Conservation (phyloP, 768 basidiomycete genomes). For the Imleria badia region DNA sequence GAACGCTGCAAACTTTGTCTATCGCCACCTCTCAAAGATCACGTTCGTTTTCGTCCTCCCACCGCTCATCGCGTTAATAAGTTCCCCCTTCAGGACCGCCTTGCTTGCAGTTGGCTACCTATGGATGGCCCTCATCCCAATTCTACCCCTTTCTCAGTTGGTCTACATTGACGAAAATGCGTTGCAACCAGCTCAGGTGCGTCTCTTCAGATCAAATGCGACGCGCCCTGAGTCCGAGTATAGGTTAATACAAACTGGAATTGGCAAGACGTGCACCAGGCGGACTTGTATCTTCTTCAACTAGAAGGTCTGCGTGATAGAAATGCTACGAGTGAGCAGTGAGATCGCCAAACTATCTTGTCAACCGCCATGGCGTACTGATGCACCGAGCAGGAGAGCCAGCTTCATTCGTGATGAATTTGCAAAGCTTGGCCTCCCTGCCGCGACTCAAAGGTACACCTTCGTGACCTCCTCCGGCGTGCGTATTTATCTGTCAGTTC, state of each 20-base stretch:
- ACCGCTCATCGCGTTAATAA: not conserved
- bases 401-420: conserved; percentile 63
- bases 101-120: conserved; percentile 67
- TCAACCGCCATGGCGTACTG: not conserved
- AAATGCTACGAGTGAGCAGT: conserved; percentile 74
- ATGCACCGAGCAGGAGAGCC: conserved; percentile 54
- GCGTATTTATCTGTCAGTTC: not conserved
- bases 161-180: conserved; percentile 97
- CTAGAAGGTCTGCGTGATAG: conserved; percentile 60
- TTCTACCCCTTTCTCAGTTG: conserved; percentile 55
- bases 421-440: conserved; percentile 66
- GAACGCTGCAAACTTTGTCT: conserved; percentile 34
- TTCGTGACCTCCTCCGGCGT: conserved; percentile 57
- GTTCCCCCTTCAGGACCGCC: conserved; percentile 40
- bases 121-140: conserved; percentile 85
- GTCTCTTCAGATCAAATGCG: conserved; percentile 1
- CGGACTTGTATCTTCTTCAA: conserved; percentile 76
- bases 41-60: conserved; percentile 21
- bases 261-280: conserved; percentile 86
- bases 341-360: conserved; percentile 32
- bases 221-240: conserved; percentile 2
- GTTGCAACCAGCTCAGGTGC: conserved; percentile 86
- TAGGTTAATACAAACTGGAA: conserved; percentile 91
- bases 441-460: conserved; percentile 67
- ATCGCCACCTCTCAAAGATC: conserved; percentile 32